phyloP scores from a whole-genome alignment of 2,329 filamentous ascomycete species.

The Monosporascus sp. region DNA sequence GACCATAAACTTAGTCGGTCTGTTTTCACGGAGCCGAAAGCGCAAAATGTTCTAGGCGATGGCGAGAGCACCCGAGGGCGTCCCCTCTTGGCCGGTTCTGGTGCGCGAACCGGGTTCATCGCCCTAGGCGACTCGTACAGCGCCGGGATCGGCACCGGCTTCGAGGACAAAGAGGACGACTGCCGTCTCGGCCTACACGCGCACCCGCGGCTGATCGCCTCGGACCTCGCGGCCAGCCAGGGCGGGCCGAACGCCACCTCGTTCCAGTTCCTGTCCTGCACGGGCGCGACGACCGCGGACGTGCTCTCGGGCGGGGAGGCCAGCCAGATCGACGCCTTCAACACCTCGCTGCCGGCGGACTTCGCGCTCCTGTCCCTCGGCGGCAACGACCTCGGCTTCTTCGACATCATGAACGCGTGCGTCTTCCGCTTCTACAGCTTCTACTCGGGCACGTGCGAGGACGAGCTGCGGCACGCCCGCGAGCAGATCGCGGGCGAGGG shows the following conservation, averaged over 20 bases:
- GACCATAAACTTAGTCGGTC: too few relatives aligned
- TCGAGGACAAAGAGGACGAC: constrained; percentile 34
- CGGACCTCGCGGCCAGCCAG: constrained; percentile 28
- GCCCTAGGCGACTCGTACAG: constrained; percentile 43
- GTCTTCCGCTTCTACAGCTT: constrained; percentile 45
- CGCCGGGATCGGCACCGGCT: constrained; percentile 41
- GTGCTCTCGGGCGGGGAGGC: constrained; percentile 30
- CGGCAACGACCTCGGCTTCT: constrained; percentile 46
- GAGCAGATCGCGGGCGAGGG: constrained; percentile 27
- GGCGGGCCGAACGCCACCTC: constrained; percentile 20
- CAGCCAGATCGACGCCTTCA: constrained; percentile 38
- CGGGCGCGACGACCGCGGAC: constrained; percentile 37
- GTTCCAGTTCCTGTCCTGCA: constrained; percentile 43
- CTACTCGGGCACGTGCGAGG: constrained; percentile 40
- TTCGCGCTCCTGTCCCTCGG: constrained; percentile 43
- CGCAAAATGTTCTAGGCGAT: constrained; percentile 11
- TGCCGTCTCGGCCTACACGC: constrained; percentile 38
- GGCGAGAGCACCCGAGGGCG: not conserved
- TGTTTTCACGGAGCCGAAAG: constrained; percentile 1
- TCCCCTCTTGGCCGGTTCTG: not conserved
- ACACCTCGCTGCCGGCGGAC: constrained; percentile 31
- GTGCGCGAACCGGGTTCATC: constrained; percentile 28
- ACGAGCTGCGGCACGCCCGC: constrained; percentile 31
- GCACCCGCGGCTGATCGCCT: constrained; percentile 35
- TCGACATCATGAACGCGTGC: constrained; percentile 44